Evolutionary conservation across 2,329 filamentous ascomycete genomes (phyloP).

Genomic region (Claviceps sp.): DNA sequence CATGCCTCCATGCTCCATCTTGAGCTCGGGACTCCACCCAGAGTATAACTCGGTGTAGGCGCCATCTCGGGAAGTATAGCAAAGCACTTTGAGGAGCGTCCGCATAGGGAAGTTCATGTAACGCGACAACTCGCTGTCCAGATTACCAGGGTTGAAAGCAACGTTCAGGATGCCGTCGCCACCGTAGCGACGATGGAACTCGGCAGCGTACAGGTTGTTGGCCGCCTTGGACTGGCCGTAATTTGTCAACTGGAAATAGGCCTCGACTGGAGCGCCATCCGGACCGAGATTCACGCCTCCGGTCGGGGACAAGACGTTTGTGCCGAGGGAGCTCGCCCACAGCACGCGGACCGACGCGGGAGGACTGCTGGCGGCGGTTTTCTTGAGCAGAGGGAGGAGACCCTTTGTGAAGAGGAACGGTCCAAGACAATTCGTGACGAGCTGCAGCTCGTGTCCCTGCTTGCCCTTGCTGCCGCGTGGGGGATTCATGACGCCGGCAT

Average conservation of each 20-base stretch:
- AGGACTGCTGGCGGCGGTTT: slow-evolving; percentile 2
- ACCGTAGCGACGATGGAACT: slow-evolving; percentile 16
- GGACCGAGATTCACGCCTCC: slow-evolving; percentile 11
- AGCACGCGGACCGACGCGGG: slow-evolving; percentile 4
- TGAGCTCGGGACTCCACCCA: slow-evolving; percentile 29
- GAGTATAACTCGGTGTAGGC: slow-evolving; percentile 36
- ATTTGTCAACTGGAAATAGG: background rate
- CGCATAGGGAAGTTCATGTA: slow-evolving; percentile 9
- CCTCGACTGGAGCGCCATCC: background rate
- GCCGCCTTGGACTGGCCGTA: slow-evolving; percentile 18
- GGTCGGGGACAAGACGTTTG: background rate
- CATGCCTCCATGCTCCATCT: slow-evolving; percentile 12
- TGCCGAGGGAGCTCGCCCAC: slow-evolving; percentile 3
- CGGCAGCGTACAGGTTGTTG: slow-evolving; percentile 18
- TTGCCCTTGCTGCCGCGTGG: slow-evolving; percentile 26
- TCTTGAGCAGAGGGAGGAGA: slow-evolving; percentile 1
- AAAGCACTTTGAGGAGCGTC: slow-evolving; percentile 10
- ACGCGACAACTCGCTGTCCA: slow-evolving; percentile 24
- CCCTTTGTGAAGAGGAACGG: slow-evolving; percentile 5
- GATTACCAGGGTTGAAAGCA: slow-evolving; percentile 26
- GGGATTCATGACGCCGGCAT: slow-evolving; percentile 30
- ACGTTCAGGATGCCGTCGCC: slow-evolving; percentile 18
- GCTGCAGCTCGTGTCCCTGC: slow-evolving; percentile 28
- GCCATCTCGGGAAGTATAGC: slow-evolving; percentile 21
- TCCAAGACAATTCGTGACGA: background rate